Percentiles rank a stretch among this genome's conserved stretches.
Evolutionary conservation across 108 stramenopile species (phyloP).

Genomic region (Pseudonitzschia pungens): DNA sequence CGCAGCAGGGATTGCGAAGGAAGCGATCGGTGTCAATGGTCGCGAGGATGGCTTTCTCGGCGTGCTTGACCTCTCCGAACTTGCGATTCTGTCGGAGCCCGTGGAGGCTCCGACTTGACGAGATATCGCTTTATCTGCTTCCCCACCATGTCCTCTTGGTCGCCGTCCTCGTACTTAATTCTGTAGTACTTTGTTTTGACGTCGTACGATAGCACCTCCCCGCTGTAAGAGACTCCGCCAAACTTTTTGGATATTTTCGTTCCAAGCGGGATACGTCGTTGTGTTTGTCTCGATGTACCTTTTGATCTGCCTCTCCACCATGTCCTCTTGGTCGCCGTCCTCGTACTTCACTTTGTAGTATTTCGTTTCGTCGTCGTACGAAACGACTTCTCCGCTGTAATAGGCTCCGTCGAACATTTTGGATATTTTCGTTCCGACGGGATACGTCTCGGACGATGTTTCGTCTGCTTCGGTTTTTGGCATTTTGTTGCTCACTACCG

Average conservation of each 20-base stretch:
- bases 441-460: background rate
- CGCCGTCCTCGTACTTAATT: background rate
- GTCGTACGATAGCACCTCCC: conserved; percentile 3
- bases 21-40: background rate
- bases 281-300: background rate
- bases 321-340: conserved; percentile 4
- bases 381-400: conserved; percentile 3
- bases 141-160: background rate
- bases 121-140: conserved; percentile 6
- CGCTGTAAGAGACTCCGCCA: conserved; percentile 4
- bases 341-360: background rate
- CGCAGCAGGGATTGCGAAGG: conserved; percentile 6
- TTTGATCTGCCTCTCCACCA: background rate
- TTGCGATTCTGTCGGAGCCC: background rate
- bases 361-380: background rate
- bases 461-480: background rate
- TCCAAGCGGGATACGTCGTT: conserved; percentile 1
- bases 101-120: background rate
- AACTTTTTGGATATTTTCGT: conserved; percentile 4
- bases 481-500: background rate
- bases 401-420: background rate
- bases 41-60: background rate
- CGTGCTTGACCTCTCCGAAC: background rate
- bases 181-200: background rate
- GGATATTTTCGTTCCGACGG: conserved; percentile 2